Base-by-base conservation (phyloP, 2,329 filamentous ascomycete genomes). In the Exophiala sideris region DNA sequence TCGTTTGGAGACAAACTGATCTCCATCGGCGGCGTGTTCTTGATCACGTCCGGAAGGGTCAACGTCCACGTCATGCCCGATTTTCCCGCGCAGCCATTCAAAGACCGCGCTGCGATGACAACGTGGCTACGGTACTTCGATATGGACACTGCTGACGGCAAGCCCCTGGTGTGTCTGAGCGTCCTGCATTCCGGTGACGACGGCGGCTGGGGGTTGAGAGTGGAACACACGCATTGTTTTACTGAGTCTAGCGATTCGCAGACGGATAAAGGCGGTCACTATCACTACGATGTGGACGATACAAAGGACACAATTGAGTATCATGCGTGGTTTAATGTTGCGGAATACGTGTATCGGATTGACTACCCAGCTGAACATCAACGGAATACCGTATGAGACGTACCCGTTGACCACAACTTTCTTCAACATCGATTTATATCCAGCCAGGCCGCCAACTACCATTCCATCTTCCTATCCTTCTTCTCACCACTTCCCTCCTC, bases 191-290 rank as follows among this genome's bases (percentile, higher is more conserved):
- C 73, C 12, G 67, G 70, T 7, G 73, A 77, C 52, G 70, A 71
- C 0, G 68, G 41, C 29, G 64, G 59, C 1, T 52, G 76, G 54
- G 69, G 66, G 0, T 55, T 78, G 44, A 65, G 75, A 21, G 73
- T 76, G 62, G 76, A 79, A 57, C 76, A 79, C 58, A 76, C 75
- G 3, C 76, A 79, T 64, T 71, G 70, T 18, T 77, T 76, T 49
- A 71, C 72, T 12, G 42, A 60, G 9, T 21, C 41, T 7, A n/a
- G 21, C 53, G 46, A 54, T 39, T 21, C 32, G 3, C n/a, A 18
- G 8, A 40, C 20, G 20, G 33, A 32, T 11, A 61, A 64, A 10
- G 76, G 76, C 3, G 76, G 75, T 0, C 75, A 78, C 62, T 73
- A 67, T 55, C 75, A 78, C 61, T 73, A 66, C 54, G 74, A 73